These are phyloP conservation scores for Xylaria sp. DNA, from an alignment of 2,329 filamentous ascomycete species.

Conservation along the genomic window DNA sequence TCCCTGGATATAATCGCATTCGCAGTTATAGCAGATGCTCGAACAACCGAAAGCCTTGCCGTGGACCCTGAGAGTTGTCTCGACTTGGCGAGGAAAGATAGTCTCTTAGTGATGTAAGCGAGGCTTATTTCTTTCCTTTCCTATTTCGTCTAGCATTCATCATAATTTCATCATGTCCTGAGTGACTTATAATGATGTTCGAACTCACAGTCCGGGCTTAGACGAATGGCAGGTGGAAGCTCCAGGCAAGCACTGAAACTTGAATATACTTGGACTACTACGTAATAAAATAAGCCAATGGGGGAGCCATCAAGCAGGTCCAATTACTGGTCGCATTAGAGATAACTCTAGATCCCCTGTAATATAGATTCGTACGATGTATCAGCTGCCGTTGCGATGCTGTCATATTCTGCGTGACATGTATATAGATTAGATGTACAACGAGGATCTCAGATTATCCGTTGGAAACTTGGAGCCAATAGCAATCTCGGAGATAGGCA, in stretches of 20 bases:
- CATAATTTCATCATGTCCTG: neutral
- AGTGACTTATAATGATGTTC: neutral
- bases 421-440: neutral
- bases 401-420: constrained; percentile 19
- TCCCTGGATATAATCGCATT: constrained; percentile 17
- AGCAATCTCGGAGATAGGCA: constrained; percentile 19
- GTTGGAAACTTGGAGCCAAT: constrained; percentile 29
- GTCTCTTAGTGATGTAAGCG: neutral
- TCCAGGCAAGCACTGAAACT: neutral
- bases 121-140: neutral
- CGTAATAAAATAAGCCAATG: neutral
- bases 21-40: constrained; percentile 1
- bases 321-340: neutral
- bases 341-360: neutral
- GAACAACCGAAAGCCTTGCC: constrained; percentile 2
- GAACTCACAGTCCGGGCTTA: neutral
- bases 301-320: neutral
- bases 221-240: neutral
- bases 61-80: neutral
- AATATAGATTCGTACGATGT: constrained; percentile 3
- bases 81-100: neutral
- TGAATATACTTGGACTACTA: neutral
- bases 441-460: constrained; percentile 25
- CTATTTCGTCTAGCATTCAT: neutral
- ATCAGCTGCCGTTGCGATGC: constrained; percentile 5